Evolutionary conservation across 2,329 filamentous ascomycete species (phyloP).

Genomic region (Beauveria pseudobassiana): DNA sequence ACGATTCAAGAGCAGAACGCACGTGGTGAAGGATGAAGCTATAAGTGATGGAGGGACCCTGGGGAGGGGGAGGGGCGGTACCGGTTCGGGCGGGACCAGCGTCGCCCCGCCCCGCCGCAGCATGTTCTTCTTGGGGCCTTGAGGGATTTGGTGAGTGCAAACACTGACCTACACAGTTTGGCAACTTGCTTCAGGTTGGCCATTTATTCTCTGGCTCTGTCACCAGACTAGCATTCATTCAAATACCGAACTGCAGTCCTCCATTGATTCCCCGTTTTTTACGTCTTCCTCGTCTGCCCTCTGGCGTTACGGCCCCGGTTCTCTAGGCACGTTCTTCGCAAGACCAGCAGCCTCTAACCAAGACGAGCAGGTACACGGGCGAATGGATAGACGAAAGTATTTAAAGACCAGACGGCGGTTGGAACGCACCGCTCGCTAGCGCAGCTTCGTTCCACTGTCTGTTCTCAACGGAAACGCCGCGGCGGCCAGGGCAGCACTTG

Average conservation of each 20-base stretch:
- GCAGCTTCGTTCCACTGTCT: not conserved
- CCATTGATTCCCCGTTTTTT: not conserved
- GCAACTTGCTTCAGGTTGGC: not conserved
- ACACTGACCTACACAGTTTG: not conserved
- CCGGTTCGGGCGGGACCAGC: not conserved
- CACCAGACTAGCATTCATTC: constrained; percentile 4
- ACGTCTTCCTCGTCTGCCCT: not conserved
- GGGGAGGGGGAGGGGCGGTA: not conserved
- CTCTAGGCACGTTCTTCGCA: not conserved
- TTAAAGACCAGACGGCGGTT: not conserved
- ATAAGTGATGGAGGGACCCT: not conserved
- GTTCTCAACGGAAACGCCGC: not conserved
- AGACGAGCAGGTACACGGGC: not conserved
- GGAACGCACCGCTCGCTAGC: not conserved
- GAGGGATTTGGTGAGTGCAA: not conserved
- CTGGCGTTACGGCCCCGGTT: not conserved
- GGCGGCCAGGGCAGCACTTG: not conserved
- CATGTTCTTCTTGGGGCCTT: not conserved
- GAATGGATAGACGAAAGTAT: not conserved
- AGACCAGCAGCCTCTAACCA: not conserved
- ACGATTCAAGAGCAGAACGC: not conserved
- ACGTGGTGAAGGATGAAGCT: constrained; percentile 3
- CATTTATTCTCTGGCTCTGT: not conserved
- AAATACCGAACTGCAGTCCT: not conserved
- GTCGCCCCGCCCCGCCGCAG: not conserved